Conservation (phyloP, 495 filamentous ascomycete species). For the Penicillium diatomitis region DNA sequence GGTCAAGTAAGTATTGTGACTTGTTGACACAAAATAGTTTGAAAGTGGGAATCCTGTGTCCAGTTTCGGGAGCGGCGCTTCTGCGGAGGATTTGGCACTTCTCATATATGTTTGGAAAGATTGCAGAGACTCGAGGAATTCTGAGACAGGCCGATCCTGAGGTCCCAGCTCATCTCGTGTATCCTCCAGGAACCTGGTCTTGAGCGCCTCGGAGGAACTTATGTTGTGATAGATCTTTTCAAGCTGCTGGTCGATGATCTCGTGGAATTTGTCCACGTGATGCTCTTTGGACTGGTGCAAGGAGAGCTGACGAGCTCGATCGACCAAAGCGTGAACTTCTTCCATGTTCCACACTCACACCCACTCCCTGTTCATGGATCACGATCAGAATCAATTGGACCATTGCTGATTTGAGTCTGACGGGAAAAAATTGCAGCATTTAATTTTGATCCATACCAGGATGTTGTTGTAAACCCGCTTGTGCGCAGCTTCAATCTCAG, state of each 20-base stretch:
- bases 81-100: slow-evolving; percentile 39
- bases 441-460: neutral
- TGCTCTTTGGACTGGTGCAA: slow-evolving; percentile 5
- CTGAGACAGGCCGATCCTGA: neutral
- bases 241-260: slow-evolving; percentile 21
- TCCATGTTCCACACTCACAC: slow-evolving; percentile 7
- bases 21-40: slow-evolving; percentile 85
- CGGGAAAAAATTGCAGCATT: no score
- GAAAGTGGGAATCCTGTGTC: slow-evolving; percentile 62
- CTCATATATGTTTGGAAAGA: slow-evolving; percentile 54
- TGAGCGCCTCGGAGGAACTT: slow-evolving; percentile 1
- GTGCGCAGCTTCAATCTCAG: neutral
- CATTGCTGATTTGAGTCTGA: no score
- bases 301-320: slow-evolving; percentile 12
- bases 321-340: slow-evolving; percentile 12
- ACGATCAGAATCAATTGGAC: neutral
- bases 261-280: slow-evolving; percentile 18
- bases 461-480: neutral
- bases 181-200: slow-evolving; percentile 15
- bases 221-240: slow-evolving; percentile 25
- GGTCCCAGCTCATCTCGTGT: slow-evolving; percentile 15
- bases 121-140: slow-evolving; percentile 31
- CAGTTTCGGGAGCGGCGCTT: slow-evolving; percentile 23
- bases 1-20: slow-evolving; percentile 91
- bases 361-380: neutral